Conservation (phyloP, 2,329 filamentous ascomycete species). For the Hortaea sp. region DNA sequence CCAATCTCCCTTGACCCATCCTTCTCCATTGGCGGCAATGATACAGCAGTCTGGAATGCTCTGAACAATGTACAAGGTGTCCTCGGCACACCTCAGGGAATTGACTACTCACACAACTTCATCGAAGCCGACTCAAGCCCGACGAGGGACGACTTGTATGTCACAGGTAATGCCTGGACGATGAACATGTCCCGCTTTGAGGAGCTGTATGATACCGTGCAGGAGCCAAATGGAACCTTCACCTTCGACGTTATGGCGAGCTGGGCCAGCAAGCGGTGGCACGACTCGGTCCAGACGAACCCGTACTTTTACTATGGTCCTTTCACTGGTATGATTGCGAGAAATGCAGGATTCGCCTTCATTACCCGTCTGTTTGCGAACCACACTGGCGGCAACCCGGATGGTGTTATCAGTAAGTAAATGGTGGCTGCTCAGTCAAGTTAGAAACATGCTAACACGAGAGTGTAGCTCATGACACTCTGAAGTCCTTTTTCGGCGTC, state of each 20-base stretch:
- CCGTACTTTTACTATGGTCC: conserved; percentile 18
- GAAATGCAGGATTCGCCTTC: conserved; percentile 13
- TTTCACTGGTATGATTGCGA: conserved; percentile 15
- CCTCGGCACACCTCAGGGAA: conserved; percentile 18
- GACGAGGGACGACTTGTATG: conserved; percentile 43
- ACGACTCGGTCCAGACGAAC: conserved; percentile 13
- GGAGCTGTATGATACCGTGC: conserved; percentile 29
- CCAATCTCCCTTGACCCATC: conserved; percentile 30
- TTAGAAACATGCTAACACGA: neutral
- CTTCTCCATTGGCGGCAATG: conserved; percentile 13
- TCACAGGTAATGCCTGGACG: conserved; percentile 34
- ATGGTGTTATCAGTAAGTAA: conserved; percentile 22
- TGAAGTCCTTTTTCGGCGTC: conserved; percentile 26
- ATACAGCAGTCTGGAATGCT: conserved; percentile 26
- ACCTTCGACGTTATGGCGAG: conserved; percentile 18
- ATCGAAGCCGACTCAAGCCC: conserved; percentile 45
- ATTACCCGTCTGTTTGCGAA: conserved; percentile 13
- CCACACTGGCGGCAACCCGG: conserved; percentile 19
- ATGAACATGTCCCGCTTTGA: conserved; percentile 43
- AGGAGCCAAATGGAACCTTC: conserved; percentile 7
- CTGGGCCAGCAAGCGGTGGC: conserved; percentile 14
- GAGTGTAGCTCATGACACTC: conserved; percentile 9
- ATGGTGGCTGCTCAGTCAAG: neutral
- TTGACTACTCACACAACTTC: conserved; percentile 43
- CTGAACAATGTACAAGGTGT: conserved; percentile 18